Evolutionary conservation across 2,329 filamentous ascomycete genomes (phyloP).

Genomic region (Ophiostoma quercus): DNA sequence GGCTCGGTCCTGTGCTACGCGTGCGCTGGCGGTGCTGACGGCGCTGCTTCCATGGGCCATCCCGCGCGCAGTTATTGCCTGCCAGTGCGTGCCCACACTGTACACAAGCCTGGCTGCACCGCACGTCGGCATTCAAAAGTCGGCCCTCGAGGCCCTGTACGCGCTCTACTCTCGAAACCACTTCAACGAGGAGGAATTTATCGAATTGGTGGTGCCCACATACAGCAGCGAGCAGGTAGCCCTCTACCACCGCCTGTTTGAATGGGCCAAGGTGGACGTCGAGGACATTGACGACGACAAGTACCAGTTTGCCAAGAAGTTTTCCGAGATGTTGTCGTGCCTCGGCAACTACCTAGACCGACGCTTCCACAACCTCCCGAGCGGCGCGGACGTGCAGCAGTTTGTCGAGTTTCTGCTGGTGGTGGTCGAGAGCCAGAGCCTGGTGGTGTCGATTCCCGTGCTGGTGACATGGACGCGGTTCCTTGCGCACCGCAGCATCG

Average conservation of each 20-base stretch:
- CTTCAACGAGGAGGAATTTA: slow-evolving; percentile 72
- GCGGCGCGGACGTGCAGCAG: slow-evolving; percentile 60
- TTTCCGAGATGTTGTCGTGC: slow-evolving; percentile 87
- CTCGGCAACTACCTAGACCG: slow-evolving; percentile 79
- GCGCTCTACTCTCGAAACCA: slow-evolving; percentile 70
- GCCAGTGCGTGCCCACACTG: slow-evolving; percentile 64
- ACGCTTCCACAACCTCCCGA: slow-evolving; percentile 61
- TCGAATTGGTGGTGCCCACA: slow-evolving; percentile 71
- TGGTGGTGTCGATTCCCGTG: slow-evolving; percentile 89
- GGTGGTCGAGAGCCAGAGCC: slow-evolving; percentile 76
- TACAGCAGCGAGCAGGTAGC: slow-evolving; percentile 66
- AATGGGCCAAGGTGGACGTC: slow-evolving; percentile 73
- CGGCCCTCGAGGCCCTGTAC: slow-evolving; percentile 76
- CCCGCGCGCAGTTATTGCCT: slow-evolving; percentile 69
- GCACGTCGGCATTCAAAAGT: slow-evolving; percentile 70
- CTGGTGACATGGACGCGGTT: slow-evolving; percentile 85
- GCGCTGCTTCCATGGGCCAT: slow-evolving; percentile 84
- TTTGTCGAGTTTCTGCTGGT: slow-evolving; percentile 75
- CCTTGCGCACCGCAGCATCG: slow-evolving; percentile 65
- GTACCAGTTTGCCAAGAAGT: slow-evolving; percentile 87
- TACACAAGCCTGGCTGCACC: slow-evolving; percentile 65
- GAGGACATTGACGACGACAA: slow-evolving; percentile 85
- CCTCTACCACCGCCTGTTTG: slow-evolving; percentile 67
- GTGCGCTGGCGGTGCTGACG: slow-evolving; percentile 69
- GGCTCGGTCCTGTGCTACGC: slow-evolving; percentile 65